Conservation (phyloP, 2,329 filamentous ascomycete species). For the Phialemoniopsis sp. region DNA sequence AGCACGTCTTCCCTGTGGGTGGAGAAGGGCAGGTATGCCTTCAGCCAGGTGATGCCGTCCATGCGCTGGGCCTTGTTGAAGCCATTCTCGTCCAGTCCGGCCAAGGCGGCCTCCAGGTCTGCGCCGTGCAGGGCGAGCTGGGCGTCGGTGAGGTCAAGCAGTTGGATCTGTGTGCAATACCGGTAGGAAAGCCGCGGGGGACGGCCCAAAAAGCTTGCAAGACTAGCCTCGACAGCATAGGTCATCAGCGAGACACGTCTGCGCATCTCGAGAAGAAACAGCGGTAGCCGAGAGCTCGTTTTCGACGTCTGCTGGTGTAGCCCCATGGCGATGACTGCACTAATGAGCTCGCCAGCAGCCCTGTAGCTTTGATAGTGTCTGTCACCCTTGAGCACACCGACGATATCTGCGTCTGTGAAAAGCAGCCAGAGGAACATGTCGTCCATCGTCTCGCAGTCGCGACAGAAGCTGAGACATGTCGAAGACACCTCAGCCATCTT, state of each 20-base stretch:
- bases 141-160: constrained; percentile 19
- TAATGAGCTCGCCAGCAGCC: constrained; percentile 20
- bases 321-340: constrained; percentile 23
- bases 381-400: constrained; percentile 18
- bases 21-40: constrained; percentile 17
- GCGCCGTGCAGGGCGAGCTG: constrained; percentile 18
- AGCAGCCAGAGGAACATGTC: constrained; percentile 26
- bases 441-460: constrained; percentile 23
- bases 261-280: constrained; percentile 24
- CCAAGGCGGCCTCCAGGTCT: constrained; percentile 16
- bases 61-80: constrained; percentile 17
- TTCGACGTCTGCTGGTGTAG: constrained; percentile 21
- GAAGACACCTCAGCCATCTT: constrained; percentile 20
- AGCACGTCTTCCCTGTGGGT: constrained; percentile 25
- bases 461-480: constrained; percentile 22
- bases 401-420: constrained; percentile 16
- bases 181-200: constrained; percentile 25
- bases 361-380: constrained; percentile 21
- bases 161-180: constrained; percentile 21
- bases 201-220: constrained; percentile 23
- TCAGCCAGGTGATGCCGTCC: constrained; percentile 16
- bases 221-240: constrained; percentile 23
- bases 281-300: constrained; percentile 18
- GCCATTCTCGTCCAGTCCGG: constrained; percentile 20
- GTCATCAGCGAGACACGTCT: constrained; percentile 16